Evolutionary conservation across 805 yeast genomes (phyloP).

Genomic region (Candida nanaspora): DNA sequence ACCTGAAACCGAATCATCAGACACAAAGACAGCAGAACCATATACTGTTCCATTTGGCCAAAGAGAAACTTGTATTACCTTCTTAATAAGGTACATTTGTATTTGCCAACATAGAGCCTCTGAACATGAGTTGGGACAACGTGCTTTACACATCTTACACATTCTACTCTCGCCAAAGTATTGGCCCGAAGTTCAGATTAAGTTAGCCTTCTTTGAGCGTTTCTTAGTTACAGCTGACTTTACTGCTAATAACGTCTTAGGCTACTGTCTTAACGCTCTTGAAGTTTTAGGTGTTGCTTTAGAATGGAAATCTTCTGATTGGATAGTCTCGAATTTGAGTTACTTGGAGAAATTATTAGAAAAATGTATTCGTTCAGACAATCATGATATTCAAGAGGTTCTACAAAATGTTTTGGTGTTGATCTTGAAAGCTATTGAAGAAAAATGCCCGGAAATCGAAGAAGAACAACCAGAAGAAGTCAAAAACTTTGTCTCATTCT

Average conservation of each 20-base stretch:
- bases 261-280: slow-evolving; percentile 82
- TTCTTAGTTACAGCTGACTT: slow-evolving; percentile 75
- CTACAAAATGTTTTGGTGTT: slow-evolving; percentile 68
- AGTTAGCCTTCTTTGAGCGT: slow-evolving; percentile 80
- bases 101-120: slow-evolving; percentile 78
- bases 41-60: slow-evolving; percentile 68
- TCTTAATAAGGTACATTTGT: slow-evolving; percentile 81
- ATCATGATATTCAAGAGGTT: slow-evolving; percentile 81
- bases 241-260: slow-evolving; percentile 57
- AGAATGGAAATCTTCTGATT: slow-evolving; percentile 65
- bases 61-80: slow-evolving; percentile 85
- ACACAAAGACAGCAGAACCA: slow-evolving; percentile 38
- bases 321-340: slow-evolving; percentile 70
- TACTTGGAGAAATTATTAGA: slow-evolving; percentile 70
- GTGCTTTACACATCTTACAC: slow-evolving; percentile 73
- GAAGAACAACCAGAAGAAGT: slow-evolving; percentile 57
- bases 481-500: slow-evolving; percentile 49
- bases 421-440: slow-evolving; percentile 58
- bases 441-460: slow-evolving; percentile 31
- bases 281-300: slow-evolving; percentile 82
- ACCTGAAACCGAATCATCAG: slow-evolving; percentile 18
- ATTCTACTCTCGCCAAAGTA: slow-evolving; percentile 61
- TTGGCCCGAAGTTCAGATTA: slow-evolving; percentile 90
- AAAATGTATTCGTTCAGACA: slow-evolving; percentile 73
- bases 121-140: slow-evolving; percentile 73